Evolutionary conservation across 2,329 filamentous ascomycete genomes (phyloP).

Genomic region (Neofusicoccum parvum): DNA sequence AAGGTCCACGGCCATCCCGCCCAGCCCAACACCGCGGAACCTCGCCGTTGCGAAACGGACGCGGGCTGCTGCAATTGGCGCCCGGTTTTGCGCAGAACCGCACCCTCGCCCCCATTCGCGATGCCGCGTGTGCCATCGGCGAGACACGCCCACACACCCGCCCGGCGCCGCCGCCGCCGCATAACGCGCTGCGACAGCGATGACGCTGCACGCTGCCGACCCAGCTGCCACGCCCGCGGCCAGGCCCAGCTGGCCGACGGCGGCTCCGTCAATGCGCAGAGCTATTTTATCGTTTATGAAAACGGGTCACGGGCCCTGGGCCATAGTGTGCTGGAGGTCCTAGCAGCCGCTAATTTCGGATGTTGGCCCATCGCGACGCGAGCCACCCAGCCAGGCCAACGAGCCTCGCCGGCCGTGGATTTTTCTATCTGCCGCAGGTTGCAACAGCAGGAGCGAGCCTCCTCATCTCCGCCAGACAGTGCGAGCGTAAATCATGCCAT

Average conservation of each 20-base stretch:
- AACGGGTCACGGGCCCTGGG: conserved; percentile 8
- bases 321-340: neutral
- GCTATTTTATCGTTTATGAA: conserved; percentile 18
- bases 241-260: neutral
- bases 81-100: neutral
- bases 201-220: neutral
- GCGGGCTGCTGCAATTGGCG: conserved; percentile 9
- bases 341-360: conserved; percentile 13
- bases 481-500: conserved; percentile 2
- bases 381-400: neutral
- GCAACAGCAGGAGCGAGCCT: conserved; percentile 11
- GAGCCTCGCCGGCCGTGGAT: neutral
- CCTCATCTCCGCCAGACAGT: conserved; percentile 12
- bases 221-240: neutral
- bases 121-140: conserved; percentile 14
- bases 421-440: conserved; percentile 16
- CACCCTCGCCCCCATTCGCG: neutral
- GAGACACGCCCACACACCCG: neutral
- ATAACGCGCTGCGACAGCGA: neutral
- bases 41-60: conserved; percentile 8
- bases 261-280: conserved; percentile 4
- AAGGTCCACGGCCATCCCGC: neutral
- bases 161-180: neutral
- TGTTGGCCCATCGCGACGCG: conserved; percentile 7
- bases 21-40: neutral